Evolutionary conservation across 2,329 filamentous ascomycete genomes (phyloP).

Genomic region (Aureobasidium uvarum): DNA sequence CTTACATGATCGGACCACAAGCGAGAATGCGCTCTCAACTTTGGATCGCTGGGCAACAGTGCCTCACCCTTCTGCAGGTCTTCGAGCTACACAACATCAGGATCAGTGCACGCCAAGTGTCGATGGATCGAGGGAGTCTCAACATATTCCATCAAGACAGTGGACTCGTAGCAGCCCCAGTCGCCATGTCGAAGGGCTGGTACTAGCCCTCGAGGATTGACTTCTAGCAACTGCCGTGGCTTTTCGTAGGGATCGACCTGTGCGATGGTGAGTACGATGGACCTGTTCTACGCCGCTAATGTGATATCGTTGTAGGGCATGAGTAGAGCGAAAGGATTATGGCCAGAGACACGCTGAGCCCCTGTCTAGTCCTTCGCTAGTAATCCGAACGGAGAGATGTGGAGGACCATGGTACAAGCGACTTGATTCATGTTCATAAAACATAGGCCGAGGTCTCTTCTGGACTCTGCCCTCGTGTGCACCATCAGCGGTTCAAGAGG

Average conservation of each 20-base stretch:
- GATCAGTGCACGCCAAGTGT: background rate
- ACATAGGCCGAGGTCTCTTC: background rate
- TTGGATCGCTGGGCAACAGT: conserved; percentile 65
- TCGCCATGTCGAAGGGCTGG: conserved; percentile 74
- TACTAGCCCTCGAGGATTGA: conserved; percentile 73
- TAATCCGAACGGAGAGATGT: background rate
- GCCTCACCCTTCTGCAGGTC: conserved; percentile 62
- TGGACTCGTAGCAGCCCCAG: conserved; percentile 80
- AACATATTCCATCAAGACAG: conserved; percentile 82
- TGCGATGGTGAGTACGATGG: background rate
- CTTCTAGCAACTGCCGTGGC: conserved; percentile 66
- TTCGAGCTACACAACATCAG: conserved; percentile 53
- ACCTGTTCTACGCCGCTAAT: background rate
- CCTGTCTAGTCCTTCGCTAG: background rate
- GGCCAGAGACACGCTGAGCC: background rate
- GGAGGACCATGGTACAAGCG: background rate
- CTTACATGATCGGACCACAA: conserved; percentile 76
- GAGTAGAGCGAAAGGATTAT: background rate
- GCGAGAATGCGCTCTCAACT: conserved; percentile 69
- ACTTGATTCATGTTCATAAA: background rate
- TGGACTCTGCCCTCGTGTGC: background rate
- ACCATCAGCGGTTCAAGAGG: background rate
- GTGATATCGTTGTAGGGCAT: background rate
- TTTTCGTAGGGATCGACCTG: conserved; percentile 72
- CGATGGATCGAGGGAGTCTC: background rate